Percentiles rank a stretch among this genome's conserved stretches.
These are phyloP conservation scores for Euphorbia pulcherrima DNA, from an alignment of 345 rosid species.

Conservation along the genomic window DNA sequence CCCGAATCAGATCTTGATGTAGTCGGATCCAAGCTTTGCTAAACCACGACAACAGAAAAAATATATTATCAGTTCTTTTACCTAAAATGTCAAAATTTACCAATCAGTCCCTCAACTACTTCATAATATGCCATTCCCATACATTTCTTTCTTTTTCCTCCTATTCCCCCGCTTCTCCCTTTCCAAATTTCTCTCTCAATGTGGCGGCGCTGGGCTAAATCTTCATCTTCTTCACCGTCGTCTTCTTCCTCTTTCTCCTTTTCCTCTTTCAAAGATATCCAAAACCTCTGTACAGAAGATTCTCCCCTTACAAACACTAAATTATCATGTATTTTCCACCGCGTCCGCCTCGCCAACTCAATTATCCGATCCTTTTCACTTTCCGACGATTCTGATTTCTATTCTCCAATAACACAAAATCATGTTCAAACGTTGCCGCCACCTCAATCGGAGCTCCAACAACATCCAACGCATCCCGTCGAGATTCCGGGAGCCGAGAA, in stretches of 20 bases:
- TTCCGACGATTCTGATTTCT: not conserved
- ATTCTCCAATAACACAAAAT: not conserved
- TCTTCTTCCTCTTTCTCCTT: constrained; percentile 30
- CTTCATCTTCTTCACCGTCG: constrained; percentile 44
- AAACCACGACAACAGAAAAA: too few relatives aligned
- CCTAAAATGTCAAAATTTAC: not conserved
- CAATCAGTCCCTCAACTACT: not conserved
- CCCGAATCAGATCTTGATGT: too few relatives aligned
- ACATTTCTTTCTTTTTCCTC: not conserved
- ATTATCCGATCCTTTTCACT: constrained; percentile 33
- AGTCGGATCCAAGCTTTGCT: too few relatives aligned
- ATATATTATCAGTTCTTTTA: too few relatives aligned
- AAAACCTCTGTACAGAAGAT: constrained; percentile 1
- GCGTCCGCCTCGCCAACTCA: constrained; percentile 46
- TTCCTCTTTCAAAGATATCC: constrained; percentile 22
- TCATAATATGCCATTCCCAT: not conserved
- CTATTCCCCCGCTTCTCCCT: not conserved
- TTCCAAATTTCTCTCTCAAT: constrained; percentile 39
- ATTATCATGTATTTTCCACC: constrained; percentile 53
- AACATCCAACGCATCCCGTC: constrained; percentile 1
- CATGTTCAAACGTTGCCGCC: not conserved
- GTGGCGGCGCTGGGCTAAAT: constrained; percentile 86
- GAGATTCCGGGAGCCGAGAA: constrained; percentile 30
- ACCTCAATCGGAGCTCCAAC: not conserved
- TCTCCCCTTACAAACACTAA: constrained; percentile 23